A percentile compares a stretch with the other conserved stretches of the same genome.
phyloP scores from a whole-genome alignment of 1,284 basidiomycete species.

The Moesziomyces aphidis region DNA sequence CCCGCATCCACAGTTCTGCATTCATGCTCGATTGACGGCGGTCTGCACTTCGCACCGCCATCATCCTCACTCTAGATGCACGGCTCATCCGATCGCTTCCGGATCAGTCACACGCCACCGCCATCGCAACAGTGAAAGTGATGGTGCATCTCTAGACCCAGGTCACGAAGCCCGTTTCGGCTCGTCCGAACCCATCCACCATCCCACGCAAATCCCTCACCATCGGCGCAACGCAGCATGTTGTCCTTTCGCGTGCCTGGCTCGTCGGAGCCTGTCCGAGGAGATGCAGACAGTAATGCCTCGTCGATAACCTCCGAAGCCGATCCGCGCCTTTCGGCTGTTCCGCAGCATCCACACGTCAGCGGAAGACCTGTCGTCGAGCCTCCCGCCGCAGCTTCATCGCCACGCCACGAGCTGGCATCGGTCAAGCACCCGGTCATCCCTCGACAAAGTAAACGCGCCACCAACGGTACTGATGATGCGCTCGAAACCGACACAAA shows the following conservation, averaged over 20 bases:
- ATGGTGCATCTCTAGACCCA: no score
- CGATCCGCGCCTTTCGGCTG: slow-evolving; percentile 6
- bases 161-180: no score
- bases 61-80: no score
- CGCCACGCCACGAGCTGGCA: slow-evolving; percentile 7
- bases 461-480: not conserved
- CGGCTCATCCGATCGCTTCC: no score
- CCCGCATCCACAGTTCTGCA: no score
- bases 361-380: not conserved
- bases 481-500: slow-evolving; percentile 3
- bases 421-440: slow-evolving; percentile 11
- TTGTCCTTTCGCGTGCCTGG: slow-evolving; percentile 10
- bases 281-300: slow-evolving; percentile 5
- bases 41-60: no score
- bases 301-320: not conserved
- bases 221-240: not conserved
- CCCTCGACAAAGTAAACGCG: not conserved
- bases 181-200: no score
- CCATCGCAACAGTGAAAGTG: no score
- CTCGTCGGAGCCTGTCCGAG: slow-evolving; percentile 23
- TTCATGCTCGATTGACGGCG: no score
- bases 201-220: no score
- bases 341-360: slow-evolving; percentile 30
- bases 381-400: not conserved
- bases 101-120: no score